Evolutionary conservation across 2,329 filamentous ascomycete genomes (phyloP).

Genomic region (Xenosphaeropsis pyriputrescens): DNA sequence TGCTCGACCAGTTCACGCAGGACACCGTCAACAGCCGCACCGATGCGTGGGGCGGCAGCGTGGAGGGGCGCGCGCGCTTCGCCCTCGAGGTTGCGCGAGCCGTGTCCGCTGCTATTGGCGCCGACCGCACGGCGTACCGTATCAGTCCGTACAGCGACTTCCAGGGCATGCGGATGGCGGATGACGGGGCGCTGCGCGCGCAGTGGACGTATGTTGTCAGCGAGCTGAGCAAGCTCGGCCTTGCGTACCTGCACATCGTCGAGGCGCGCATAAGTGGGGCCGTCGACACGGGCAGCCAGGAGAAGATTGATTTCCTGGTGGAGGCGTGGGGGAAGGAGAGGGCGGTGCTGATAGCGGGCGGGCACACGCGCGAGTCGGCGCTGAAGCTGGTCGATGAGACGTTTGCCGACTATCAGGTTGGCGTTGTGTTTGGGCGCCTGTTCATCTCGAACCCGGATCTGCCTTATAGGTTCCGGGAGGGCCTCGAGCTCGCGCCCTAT

Average conservation of each 20-base stretch:
- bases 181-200: background rate
- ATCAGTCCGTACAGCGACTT: background rate
- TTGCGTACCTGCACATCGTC: background rate
- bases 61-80: background rate
- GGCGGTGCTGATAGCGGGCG: too few species aligned
- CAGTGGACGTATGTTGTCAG: background rate
- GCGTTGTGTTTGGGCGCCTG: slow-evolving; percentile 11
- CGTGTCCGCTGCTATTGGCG: background rate
- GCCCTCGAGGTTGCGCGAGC: background rate
- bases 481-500: background rate
- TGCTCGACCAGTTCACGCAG: background rate
- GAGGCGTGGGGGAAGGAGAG: too few species aligned
- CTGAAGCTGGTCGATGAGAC: too few species aligned
- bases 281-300: too few species aligned
- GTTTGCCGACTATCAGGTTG: too few species aligned
- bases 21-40: background rate
- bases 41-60: background rate
- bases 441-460: slow-evolving; percentile 26
- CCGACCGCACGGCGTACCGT: background rate
- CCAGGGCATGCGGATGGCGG: background rate
- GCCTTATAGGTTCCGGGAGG: slow-evolving; percentile 9
- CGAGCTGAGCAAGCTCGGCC: background rate
- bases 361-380: too few species aligned
- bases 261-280: background rate
- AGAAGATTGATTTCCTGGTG: too few species aligned